phyloP scores from a whole-genome alignment of 2,329 filamentous ascomycete genomes.

The Pyrenochaeta sp. region DNA sequence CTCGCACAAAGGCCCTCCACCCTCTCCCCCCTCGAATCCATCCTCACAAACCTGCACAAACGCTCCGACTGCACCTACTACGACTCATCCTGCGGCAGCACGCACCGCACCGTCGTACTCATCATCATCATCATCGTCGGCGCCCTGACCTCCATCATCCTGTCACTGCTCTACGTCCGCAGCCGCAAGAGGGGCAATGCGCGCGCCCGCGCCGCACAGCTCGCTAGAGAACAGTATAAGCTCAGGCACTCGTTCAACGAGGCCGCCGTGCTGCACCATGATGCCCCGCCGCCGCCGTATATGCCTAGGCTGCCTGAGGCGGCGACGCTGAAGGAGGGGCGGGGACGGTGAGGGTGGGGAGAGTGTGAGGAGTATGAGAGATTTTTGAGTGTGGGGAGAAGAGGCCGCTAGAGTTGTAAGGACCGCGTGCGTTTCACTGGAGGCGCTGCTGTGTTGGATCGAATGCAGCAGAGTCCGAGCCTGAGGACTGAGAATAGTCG shows the following conservation, averaged over 20 bases:
- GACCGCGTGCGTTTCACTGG: no score
- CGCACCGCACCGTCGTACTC: slow-evolving; percentile 29
- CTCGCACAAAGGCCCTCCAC: background rate
- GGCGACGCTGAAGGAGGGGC: no score
- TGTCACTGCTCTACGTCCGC: slow-evolving; percentile 19
- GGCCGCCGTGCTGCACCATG: slow-evolving; percentile 1
- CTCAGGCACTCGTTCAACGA: background rate
- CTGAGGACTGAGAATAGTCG: no score
- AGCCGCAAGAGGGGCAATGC: slow-evolving; percentile 10
- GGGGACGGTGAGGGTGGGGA: slow-evolving; percentile 9
- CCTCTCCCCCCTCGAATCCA: background rate
- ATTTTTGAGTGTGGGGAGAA: no score
- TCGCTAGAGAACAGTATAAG: slow-evolving; percentile 2
- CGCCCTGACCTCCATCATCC: slow-evolving; percentile 19
- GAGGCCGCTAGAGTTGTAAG: no score
- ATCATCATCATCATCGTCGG: slow-evolving; percentile 26
- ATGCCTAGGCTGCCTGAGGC: slow-evolving; percentile 16
- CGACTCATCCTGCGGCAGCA: slow-evolving; percentile 17
- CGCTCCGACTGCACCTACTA: slow-evolving; percentile 19
- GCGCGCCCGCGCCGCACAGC: slow-evolving; percentile 3
- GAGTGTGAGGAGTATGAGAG: background rate
- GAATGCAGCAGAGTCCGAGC: no score
- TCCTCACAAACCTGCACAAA: slow-evolving; percentile 13
- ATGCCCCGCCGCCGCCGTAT: slow-evolving; percentile 21
- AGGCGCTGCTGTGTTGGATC: no score